Evolutionary conservation across 2,329 filamentous ascomycete genomes (phyloP).

Genomic region (Cercospora berteroae): DNA sequence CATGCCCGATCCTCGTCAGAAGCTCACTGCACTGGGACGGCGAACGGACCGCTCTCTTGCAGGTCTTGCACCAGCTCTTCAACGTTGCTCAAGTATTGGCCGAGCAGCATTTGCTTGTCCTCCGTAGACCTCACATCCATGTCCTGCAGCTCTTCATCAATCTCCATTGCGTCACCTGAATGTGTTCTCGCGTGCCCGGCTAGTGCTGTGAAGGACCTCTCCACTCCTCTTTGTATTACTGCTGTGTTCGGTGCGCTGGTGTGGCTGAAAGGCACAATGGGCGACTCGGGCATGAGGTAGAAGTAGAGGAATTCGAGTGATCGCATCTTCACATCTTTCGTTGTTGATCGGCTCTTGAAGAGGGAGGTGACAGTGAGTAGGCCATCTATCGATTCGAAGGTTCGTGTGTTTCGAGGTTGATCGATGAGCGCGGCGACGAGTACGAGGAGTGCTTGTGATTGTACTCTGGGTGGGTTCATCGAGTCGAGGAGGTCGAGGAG

Average conservation of each 20-base stretch:
- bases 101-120: conserved; percentile 78
- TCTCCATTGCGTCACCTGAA: conserved; percentile 38
- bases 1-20: not conserved
- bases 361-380: conserved; percentile 87
- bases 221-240: conserved; percentile 26
- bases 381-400: conserved; percentile 88
- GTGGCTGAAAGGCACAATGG: conserved; percentile 36
- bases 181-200: conserved; percentile 33
- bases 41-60: conserved; percentile 71
- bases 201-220: conserved; percentile 25
- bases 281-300: conserved; percentile 90
- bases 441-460: conserved; percentile 83
- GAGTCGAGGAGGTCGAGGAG: conserved; percentile 92
- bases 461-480: conserved; percentile 83
- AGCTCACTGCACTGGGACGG: conserved; percentile 3
- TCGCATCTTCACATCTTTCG: conserved; percentile 87
- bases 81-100: conserved; percentile 75
- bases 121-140: conserved; percentile 63
- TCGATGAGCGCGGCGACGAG: conserved; percentile 87
- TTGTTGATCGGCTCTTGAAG: conserved; percentile 84
- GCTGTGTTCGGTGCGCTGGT: conserved; percentile 32
- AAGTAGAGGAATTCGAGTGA: conserved; percentile 98
- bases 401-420: conserved; percentile 80
- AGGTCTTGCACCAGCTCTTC: conserved; percentile 79
- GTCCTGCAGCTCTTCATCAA: conserved; percentile 35